Percentiles rank a stretch among this genome's conserved stretches.
Conservation (phyloP, 148 eudicot species). For the Rhododendron henanense region DNA sequence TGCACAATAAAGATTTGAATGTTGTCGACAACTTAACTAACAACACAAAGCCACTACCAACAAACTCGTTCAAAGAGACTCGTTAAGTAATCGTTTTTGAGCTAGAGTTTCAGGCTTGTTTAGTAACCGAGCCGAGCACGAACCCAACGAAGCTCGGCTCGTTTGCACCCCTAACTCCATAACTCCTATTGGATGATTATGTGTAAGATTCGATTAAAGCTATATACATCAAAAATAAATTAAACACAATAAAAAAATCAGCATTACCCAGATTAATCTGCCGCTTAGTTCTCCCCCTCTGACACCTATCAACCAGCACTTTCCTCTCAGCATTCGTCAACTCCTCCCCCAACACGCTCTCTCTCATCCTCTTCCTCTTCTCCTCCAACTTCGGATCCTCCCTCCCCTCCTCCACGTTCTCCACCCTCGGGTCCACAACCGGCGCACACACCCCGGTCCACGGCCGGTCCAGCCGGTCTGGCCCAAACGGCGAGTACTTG, state of each 20-base stretch:
- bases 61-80: background rate
- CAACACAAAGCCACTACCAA: background rate
- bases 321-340: constrained; percentile 72
- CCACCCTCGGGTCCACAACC: constrained; percentile 46
- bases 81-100: background rate
- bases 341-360: constrained; percentile 42
- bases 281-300: constrained; percentile 53
- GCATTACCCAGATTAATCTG: constrained; percentile 79
- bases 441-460: constrained; percentile 97
- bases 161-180: background rate
- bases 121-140: background rate
- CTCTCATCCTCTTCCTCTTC: constrained; percentile 52
- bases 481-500: constrained; percentile 91
- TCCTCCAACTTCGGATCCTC: constrained; percentile 45
- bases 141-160: background rate
- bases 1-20: background rate
- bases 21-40: background rate
- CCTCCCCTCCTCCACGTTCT: constrained; percentile 34
- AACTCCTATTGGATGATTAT: background rate
- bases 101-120: background rate
- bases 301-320: constrained; percentile 55
- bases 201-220: background rate
- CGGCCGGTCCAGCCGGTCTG: constrained; percentile 53
- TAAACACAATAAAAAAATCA: too few relatives aligned
- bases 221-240: background rate